These are phyloP conservation scores for Candida pini DNA, from an alignment of 805 yeast genomes.

Conservation along the genomic window DNA sequence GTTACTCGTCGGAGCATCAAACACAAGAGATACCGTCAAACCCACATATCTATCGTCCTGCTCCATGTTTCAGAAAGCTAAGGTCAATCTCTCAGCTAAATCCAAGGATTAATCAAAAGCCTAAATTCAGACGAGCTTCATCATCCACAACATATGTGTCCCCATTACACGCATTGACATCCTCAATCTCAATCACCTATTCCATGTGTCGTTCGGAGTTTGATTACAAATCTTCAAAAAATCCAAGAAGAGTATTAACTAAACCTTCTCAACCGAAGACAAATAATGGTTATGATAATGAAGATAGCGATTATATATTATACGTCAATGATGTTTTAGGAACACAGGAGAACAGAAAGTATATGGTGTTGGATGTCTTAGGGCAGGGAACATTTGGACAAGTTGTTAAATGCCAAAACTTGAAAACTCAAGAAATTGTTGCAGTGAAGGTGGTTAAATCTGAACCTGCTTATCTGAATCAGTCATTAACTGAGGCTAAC, in stretches of 20 bases:
- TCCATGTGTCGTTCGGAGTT: conserved; percentile 80
- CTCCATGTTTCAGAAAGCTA: conserved; percentile 46
- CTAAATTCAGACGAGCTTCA: conserved; percentile 67
- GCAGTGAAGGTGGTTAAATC: conserved; percentile 95
- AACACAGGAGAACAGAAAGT: conserved; percentile 74
- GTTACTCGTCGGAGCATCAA: not conserved
- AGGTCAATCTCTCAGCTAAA: conserved; percentile 43
- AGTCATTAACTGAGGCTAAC: conserved; percentile 84
- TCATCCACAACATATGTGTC: conserved; percentile 59
- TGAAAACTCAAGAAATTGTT: conserved; percentile 71
- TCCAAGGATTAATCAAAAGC: conserved; percentile 58
- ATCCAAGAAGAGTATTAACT: conserved; percentile 88
- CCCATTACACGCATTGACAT: conserved; percentile 77
- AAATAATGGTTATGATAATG: conserved; percentile 84
- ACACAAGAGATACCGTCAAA: not conserved
- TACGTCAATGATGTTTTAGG: conserved; percentile 95
- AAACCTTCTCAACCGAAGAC: conserved; percentile 81
- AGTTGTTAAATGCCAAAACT: conserved; percentile 87
- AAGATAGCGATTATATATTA: conserved; percentile 82
- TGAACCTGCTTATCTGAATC: conserved; percentile 85
- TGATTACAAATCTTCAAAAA: conserved; percentile 74
- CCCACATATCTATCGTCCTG: conserved; percentile 14
- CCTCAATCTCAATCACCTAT: conserved; percentile 73
- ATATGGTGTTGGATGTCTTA: conserved; percentile 80
- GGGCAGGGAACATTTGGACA: conserved; percentile 99